phyloP scores from a whole-genome alignment of 176 grass and related monocot genomes.

The Rhynchospora pubera region DNA sequence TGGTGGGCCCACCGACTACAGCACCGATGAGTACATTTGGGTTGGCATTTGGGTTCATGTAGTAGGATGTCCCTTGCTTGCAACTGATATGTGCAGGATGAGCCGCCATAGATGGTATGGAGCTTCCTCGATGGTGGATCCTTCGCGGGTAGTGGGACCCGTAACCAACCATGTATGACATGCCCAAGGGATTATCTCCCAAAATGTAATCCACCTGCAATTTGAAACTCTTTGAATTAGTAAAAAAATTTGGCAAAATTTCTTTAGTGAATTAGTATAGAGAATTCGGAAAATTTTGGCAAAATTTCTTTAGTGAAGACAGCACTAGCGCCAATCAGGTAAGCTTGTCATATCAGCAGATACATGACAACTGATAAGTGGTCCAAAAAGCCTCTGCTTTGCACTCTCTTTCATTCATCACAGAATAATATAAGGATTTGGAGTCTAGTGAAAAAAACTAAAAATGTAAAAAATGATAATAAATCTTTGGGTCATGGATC shows the following conservation, averaged over 20 bases:
- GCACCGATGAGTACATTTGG: constrained; percentile 74
- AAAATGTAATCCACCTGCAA: constrained; percentile 83
- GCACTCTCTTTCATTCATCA: background rate
- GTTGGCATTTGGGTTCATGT: constrained; percentile 45
- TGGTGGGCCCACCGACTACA: constrained; percentile 67
- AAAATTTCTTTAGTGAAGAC: background rate
- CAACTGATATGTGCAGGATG: constrained; percentile 62
- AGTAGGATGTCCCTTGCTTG: constrained; percentile 59
- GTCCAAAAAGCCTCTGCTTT: background rate
- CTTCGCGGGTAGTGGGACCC: constrained; percentile 49
- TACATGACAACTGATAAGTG: background rate
- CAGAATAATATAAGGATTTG: background rate
- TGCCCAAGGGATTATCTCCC: constrained; percentile 77
- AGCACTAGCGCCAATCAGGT: background rate
- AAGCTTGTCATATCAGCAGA: background rate
- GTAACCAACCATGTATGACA: constrained; percentile 98
- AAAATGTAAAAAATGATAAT: background rate
- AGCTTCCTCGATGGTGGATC: constrained; percentile 88
- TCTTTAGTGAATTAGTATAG: too few species aligned
- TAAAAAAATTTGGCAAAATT: too few species aligned
- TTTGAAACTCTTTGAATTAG: background rate
- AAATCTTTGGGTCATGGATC: background rate
- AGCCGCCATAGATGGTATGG: constrained; percentile 45
- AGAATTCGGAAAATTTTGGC: background rate
- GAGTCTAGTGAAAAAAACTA: background rate